Evolutionary conservation across 768 basidiomycete species (phyloP), one percentile per base, ranked within the genome.

Genomic region (Tricholoma flavovirens): DNA sequence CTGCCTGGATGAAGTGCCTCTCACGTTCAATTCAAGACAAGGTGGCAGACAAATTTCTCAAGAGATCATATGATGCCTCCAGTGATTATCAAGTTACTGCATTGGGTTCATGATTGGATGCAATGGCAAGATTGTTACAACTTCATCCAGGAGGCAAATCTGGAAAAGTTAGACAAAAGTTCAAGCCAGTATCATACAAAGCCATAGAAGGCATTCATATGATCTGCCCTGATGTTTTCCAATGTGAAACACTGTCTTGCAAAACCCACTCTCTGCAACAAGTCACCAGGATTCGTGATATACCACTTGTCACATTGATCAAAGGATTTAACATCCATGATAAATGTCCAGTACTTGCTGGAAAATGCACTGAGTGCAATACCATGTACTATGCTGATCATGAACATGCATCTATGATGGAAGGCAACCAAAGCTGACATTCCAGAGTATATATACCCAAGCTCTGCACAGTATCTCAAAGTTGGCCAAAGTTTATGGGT

Each of bases 101-200:
- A 48, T 48, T 48, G n/a, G 22, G 26, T 10, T 48, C 9, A 22
- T 2, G 8, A 22, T 22, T 22, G 45, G 36, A 48, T 29, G 21
- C 64, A 51, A 60, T 61, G 29, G 61, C 63, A 24, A 63, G 63
- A 26, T 64, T 68, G 49, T 26, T 68, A 11, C 53, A 53, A 15
- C 66, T 57, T 32, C 43, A 22, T 22, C 36, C 45, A 12, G 21
- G 21, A 22, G 22, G n/a, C 12, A 48, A 29, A 22, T 22, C 21
- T 12, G 45, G n/a, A 10, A 48, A 29, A 48, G 21, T 48, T 14
- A 29, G 5, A 29, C 22, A 29, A 22, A 22, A 48, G 8, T 29
- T 48, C 22, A 48, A 48, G n/a, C 17, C 6, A 22, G 26, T 48
- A 19, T 48, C 45, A 1, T 48, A 48, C n/a, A 48, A 19, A 22